Conservation (phyloP, 2,329 filamentous ascomycete genomes). For the Microsporum ferrugineum region DNA sequence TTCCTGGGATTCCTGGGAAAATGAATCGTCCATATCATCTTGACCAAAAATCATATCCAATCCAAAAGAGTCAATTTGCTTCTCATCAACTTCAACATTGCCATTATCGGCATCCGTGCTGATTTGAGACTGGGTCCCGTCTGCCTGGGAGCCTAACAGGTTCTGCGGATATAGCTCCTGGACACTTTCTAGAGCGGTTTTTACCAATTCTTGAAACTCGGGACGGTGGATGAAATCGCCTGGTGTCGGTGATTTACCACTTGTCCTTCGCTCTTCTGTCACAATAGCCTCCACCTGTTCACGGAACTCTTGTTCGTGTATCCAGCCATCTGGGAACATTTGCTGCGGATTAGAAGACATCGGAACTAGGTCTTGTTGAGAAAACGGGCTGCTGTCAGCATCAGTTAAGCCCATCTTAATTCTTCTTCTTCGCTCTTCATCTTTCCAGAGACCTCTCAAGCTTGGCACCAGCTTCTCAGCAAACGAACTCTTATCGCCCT, state of each 20-base stretch:
- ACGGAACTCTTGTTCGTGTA: slow-evolving; percentile 77
- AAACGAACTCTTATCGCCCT: slow-evolving; percentile 48
- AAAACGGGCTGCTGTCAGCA: slow-evolving; percentile 63
- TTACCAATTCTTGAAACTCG: slow-evolving; percentile 49
- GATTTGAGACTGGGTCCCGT: slow-evolving; percentile 9
- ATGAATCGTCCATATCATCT: slow-evolving; percentile 21
- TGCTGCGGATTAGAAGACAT: slow-evolving; percentile 77
- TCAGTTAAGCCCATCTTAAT: slow-evolving; percentile 54
- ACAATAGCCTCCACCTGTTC: slow-evolving; percentile 54
- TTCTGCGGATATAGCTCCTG: slow-evolving; percentile 72
- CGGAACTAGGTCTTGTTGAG: slow-evolving; percentile 66
- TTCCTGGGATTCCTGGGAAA: not conserved
- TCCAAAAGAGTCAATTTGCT: slow-evolving; percentile 42
- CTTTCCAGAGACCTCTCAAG: slow-evolving; percentile 86
- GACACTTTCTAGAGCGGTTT: slow-evolving; percentile 70
- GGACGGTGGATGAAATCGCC: slow-evolving; percentile 54
- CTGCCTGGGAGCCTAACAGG: slow-evolving; percentile 45
- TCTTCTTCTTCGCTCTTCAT: slow-evolving; percentile 72
- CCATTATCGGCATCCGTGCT: not conserved
- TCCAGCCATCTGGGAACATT: slow-evolving; percentile 67
- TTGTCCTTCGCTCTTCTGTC: slow-evolving; percentile 48
- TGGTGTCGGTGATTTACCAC: slow-evolving; percentile 29
- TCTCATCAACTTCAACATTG: slow-evolving; percentile 52
- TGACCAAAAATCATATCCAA: slow-evolving; percentile 25
- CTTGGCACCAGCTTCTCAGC: slow-evolving; percentile 81